Evolutionary conservation across 495 filamentous ascomycete genomes (phyloP).

Genomic region (Talaromyces wortmannii): DNA sequence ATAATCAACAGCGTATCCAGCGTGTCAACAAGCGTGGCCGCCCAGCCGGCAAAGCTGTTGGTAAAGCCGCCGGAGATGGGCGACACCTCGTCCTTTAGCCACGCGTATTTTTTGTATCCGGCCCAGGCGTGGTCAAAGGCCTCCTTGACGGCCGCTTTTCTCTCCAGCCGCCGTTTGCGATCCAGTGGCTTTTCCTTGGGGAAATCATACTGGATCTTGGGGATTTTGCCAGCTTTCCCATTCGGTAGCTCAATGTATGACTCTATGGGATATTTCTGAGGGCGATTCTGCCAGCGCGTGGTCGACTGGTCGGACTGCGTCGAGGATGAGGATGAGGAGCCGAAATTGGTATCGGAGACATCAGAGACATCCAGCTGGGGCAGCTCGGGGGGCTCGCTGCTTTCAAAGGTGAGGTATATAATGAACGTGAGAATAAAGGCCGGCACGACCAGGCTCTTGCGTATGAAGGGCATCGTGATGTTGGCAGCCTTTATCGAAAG

Average conservation of each 20-base stretch:
- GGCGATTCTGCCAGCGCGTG: slow-evolving; percentile 33
- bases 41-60: slow-evolving; percentile 57
- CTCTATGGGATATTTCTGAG: slow-evolving; percentile 41
- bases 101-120: slow-evolving; percentile 69
- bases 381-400: neutral
- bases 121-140: slow-evolving; percentile 68
- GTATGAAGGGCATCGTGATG: slow-evolving; percentile 2
- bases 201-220: slow-evolving; percentile 48
- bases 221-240: slow-evolving; percentile 29
- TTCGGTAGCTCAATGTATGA: slow-evolving; percentile 43
- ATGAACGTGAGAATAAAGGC: slow-evolving; percentile 18
- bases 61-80: slow-evolving; percentile 51
- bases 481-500: no score
- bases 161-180: slow-evolving; percentile 18
- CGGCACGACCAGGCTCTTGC: slow-evolving; percentile 18
- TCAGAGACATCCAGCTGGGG: neutral
- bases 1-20: slow-evolving; percentile 60
- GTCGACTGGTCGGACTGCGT: slow-evolving; percentile 9
- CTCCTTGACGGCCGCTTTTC: slow-evolving; percentile 53
- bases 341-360: no score
- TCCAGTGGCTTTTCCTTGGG: slow-evolving; percentile 28
- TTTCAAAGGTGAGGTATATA: slow-evolving; percentile 25
- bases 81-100: slow-evolving; percentile 70
- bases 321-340: neutral
- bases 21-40: slow-evolving; percentile 51